These are phyloP conservation scores for Apiosordaria backusii DNA, from an alignment of 495 filamentous ascomycete species.

Conservation along the genomic window DNA sequence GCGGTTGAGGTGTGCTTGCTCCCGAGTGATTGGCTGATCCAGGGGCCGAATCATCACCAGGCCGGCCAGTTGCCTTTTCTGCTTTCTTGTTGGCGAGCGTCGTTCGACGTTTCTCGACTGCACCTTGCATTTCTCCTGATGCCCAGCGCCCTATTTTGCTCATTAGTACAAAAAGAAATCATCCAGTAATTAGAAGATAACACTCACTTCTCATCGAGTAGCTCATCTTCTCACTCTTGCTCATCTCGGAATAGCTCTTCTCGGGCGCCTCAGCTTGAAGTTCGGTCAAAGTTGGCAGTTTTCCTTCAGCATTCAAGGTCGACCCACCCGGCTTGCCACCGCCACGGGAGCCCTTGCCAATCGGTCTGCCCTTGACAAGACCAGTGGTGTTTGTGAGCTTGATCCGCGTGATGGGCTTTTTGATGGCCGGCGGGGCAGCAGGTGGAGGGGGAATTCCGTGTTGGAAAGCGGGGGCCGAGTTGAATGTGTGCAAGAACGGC, in stretches of 20 bases:
- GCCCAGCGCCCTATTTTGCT: constrained; percentile 43
- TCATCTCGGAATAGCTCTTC: constrained; percentile 49
- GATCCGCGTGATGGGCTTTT: constrained; percentile 34
- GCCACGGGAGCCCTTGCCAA: constrained; percentile 18
- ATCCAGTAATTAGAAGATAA: neutral
- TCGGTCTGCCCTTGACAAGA: constrained; percentile 15
- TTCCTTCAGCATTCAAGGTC: constrained; percentile 9
- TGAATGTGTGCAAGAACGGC: constrained; percentile 33
- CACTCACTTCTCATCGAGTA: constrained; percentile 48
- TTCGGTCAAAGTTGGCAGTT: constrained; percentile 2
- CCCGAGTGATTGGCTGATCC: constrained; percentile 2
- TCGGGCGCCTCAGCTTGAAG: constrained; percentile 17
- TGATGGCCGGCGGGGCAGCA: constrained; percentile 25
- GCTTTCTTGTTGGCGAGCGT: constrained; percentile 50
- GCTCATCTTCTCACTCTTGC: constrained; percentile 53
- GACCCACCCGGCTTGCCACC: constrained; percentile 1
- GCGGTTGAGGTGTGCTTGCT: constrained; percentile 15
- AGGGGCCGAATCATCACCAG: neutral
- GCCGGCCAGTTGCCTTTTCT: constrained; percentile 23
- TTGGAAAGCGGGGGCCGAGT: constrained; percentile 21
- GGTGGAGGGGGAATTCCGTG: constrained; percentile 21
- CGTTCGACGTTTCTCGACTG: constrained; percentile 48
- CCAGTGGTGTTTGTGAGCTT: constrained; percentile 30
- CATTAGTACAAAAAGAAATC: constrained; percentile 23
- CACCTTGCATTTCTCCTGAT: constrained; percentile 46